These are phyloP conservation scores for Aspergillus jensenii DNA, from an alignment of 2,329 filamentous ascomycete species.

Conservation along the genomic window DNA sequence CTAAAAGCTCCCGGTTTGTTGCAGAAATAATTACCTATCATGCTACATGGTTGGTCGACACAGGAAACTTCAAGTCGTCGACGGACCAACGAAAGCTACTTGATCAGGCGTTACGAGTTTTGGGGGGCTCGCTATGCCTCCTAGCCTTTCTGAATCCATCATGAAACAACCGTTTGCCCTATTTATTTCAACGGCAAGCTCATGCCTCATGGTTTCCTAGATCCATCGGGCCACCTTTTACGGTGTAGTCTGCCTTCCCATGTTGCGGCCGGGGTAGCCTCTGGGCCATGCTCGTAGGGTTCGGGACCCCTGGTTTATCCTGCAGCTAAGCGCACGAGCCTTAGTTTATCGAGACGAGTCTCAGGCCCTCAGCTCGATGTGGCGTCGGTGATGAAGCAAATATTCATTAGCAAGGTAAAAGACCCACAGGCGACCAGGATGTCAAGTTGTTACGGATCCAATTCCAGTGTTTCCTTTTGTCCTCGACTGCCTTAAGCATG, in stretches of 20 bases:
- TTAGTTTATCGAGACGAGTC: neutral
- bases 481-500: neutral
- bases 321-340: neutral
- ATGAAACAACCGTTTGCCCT: neutral
- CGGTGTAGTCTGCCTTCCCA: neutral
- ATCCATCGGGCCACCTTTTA: neutral
- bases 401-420: neutral
- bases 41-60: neutral
- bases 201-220: neutral
- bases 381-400: neutral
- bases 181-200: neutral
- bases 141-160: neutral
- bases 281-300: neutral
- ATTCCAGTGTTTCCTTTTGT: neutral
- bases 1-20: neutral
- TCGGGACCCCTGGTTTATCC: neutral
- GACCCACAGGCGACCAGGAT: neutral
- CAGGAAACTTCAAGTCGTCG: neutral
- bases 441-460: neutral
- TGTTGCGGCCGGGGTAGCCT: neutral
- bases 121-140: neutral
- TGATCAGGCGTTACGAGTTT: neutral
- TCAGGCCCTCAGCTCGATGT: neutral
- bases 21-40: conserved; percentile 1
- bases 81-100: neutral